Base-by-base conservation (phyloP, 768 basidiomycete species). In the Sutorius australiensis region DNA sequence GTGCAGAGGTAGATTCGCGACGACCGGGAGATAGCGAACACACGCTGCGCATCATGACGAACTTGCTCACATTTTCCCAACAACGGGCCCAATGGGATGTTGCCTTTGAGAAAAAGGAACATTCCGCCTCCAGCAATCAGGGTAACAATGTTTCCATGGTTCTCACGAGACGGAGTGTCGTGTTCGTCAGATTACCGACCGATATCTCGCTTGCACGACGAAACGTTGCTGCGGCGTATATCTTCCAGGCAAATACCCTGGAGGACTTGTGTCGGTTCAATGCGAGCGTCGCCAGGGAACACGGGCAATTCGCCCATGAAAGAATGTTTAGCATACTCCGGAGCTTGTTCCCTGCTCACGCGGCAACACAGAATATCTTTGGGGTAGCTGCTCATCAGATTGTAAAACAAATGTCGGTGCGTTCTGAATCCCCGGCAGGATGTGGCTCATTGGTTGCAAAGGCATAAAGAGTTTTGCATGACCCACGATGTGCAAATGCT, bases 401-500 rank as follows among this genome's bases (percentile, higher is more conserved):
- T 17, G 67, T 84, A 3, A 64, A 68, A 50, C 73, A 70, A 61
- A 51, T 85, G 84, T 83, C 46, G 59, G 82, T 75, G 30, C 16
- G n/a, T 56, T 54, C 41, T 27, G 7, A n/a, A 19, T 32, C 12
- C 47, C 44, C n/a, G 34, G 14, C 31, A 30, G 33, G 37, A 49
- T 30, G 24, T 21, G 13, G 19, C 55, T 56, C 8, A 55, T 48
- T 17, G 3, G 28, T 33, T 53, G 6, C 24, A 16, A 41, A 83
- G 82, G 56, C 75, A 80, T 33, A 52, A 58, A 4, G 74, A 80
- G 51, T 69, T 80, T 30, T 67, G 72, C 13, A 60, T 56, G 7
- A 74, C 72, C 32, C 89, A 81, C 61, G 89, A 93, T 60, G 66
- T 92, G 1, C 89, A 92, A 61, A 84, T 90, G 83, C 74, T 93